These are phyloP conservation scores for Vitis cinerea DNA, from an alignment of 164 flowering plant genomes.

Conservation along the genomic window DNA sequence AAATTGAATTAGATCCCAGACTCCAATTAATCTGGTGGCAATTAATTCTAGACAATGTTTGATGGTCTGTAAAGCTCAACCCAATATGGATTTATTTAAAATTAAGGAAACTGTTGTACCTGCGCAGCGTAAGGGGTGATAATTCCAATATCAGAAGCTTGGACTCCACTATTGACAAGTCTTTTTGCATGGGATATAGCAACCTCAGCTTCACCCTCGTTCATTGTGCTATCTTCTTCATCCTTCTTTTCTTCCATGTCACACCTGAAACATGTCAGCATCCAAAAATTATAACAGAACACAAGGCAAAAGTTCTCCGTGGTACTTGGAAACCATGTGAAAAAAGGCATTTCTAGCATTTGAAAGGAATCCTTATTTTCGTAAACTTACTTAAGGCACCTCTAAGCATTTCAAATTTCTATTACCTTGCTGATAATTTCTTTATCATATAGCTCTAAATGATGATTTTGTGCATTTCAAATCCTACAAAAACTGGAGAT, in stretches of 20 bases:
- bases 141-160: conserved; percentile 84
- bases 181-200: conserved; percentile 93
- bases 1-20: background rate
- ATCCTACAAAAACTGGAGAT: background rate
- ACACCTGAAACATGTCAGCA: conserved; percentile 53
- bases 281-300: background rate
- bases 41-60: background rate
- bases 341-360: background rate
- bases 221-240: conserved; percentile 96
- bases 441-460: background rate
- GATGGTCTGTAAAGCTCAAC: background rate
- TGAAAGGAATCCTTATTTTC: background rate
- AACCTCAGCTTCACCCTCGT: conserved; percentile 98
- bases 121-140: conserved; percentile 98
- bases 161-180: conserved; percentile 80
- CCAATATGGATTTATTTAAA: background rate
- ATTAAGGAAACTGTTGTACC: conserved; percentile 33
- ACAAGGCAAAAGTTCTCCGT: background rate
- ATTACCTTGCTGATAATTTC: background rate
- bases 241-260: conserved; percentile 99
- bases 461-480: background rate
- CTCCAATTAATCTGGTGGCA: background rate
- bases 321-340: background rate
- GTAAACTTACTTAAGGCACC: background rate
- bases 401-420: background rate